phyloP scores from a whole-genome alignment of 495 filamentous ascomycete genomes.

The Podospora pseudopauciseta region DNA sequence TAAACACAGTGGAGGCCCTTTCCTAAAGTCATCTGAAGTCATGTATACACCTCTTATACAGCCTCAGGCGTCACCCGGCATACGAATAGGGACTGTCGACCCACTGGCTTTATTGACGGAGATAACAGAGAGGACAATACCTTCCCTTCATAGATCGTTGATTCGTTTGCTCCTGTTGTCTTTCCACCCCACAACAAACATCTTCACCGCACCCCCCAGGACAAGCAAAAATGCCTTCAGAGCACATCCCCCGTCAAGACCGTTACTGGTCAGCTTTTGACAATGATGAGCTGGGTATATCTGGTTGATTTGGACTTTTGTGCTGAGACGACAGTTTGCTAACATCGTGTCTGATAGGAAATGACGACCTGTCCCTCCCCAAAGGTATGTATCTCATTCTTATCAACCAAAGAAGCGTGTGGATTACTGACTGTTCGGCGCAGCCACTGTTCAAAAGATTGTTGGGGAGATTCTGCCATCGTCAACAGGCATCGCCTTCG shows the following conservation, averaged over 20 bases:
- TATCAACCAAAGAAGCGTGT: not conserved
- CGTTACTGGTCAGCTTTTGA: constrained; percentile 4
- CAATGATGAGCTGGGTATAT: constrained; percentile 1
- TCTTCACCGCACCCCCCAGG: not conserved
- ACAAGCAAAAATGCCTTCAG: not conserved
- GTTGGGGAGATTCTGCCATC: constrained; percentile 85
- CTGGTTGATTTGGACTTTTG: constrained; percentile 1
- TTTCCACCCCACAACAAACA: not conserved
- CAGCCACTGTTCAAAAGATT: constrained; percentile 97
- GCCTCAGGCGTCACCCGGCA: not conserved
- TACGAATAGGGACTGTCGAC: not conserved
- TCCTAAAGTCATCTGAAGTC: not conserved
- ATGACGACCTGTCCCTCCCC: constrained; percentile 89
- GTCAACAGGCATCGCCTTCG: constrained; percentile 63
- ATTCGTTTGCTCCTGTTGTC: not conserved
- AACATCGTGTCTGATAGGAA: constrained; percentile 49
- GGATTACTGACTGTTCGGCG: not conserved
- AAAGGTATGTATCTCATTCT: constrained; percentile 60
- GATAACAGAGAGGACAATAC: not conserved
- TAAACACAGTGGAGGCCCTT: not conserved
- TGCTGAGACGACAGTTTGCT: not conserved
- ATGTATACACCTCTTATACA: not conserved
- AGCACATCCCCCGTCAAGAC: constrained; percentile 1
- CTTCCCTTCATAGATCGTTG: not conserved
- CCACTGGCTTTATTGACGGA: not conserved